Evolutionary conservation across 177 flowering plant genomes (phyloP).

Genomic region (Vitis hybrid): DNA sequence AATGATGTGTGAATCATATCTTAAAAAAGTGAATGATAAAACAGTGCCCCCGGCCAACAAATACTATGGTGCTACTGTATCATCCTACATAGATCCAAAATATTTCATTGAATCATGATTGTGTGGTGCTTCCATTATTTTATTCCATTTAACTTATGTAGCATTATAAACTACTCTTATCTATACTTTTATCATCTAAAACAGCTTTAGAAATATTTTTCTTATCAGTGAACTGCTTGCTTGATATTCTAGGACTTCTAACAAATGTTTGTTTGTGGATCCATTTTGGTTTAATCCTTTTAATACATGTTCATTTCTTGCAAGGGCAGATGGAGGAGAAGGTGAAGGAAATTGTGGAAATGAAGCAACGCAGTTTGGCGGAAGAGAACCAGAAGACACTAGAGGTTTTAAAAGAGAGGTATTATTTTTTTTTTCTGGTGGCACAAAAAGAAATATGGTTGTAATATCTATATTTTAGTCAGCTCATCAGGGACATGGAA

Average conservation of each 20-base stretch:
- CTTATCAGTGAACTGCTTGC: not conserved
- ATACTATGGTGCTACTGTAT: too few relatives aligned
- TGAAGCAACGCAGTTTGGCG: slow-evolving; percentile 93
- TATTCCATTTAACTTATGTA: too few relatives aligned
- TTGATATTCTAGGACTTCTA: not conserved
- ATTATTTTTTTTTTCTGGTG: slow-evolving; percentile 13
- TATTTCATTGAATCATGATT: too few relatives aligned
- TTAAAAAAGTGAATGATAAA: too few relatives aligned
- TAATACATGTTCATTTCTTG: not conserved
- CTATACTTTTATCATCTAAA: not conserved
- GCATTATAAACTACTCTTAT: not conserved
- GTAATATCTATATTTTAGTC: not conserved
- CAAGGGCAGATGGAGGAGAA: slow-evolving; percentile 90
- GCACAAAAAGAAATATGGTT: not conserved
- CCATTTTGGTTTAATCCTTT: not conserved
- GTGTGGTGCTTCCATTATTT: too few relatives aligned
- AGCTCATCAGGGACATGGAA: not conserved
- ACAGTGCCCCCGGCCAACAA: too few relatives aligned
- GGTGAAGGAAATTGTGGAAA: slow-evolving; percentile 95
- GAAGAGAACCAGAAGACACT: slow-evolving; percentile 97
- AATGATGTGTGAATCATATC: too few relatives aligned
- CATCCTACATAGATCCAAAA: too few relatives aligned
- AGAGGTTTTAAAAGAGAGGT: slow-evolving; percentile 94
- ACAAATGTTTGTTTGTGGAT: not conserved
- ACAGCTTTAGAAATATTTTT: not conserved